Evolutionary conservation across 208 protist genomes (phyloP).

Genomic region (Acanthamoeba royreba): DNA sequence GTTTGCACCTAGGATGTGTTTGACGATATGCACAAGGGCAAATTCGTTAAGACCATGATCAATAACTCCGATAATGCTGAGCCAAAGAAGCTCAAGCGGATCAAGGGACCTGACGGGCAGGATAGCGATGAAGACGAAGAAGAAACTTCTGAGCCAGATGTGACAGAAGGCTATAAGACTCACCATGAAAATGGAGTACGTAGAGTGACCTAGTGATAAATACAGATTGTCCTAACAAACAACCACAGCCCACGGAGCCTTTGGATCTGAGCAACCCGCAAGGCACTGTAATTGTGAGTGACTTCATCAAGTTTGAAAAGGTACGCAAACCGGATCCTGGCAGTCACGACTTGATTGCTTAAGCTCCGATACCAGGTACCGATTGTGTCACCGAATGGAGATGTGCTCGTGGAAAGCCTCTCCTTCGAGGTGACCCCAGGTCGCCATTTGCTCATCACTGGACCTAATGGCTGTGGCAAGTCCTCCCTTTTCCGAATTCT

Average conservation of each 20-base stretch:
- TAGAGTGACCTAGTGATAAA: neutral
- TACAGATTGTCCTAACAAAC: neutral
- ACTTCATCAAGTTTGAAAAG: neutral
- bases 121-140: neutral
- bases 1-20: neutral
- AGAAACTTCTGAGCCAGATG: neutral
- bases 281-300: neutral
- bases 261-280: neutral
- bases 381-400: constrained; percentile 68
- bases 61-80: neutral
- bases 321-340: neutral
- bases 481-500: constrained; percentile 57
- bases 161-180: neutral
- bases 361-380: constrained; percentile 30
- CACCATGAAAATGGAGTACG: neutral
- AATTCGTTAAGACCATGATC: constrained; percentile 7
- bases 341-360: neutral
- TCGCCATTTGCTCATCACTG: constrained; percentile 8
- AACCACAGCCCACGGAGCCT: neutral
- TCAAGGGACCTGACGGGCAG: neutral
- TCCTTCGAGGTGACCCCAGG: constrained; percentile 40
- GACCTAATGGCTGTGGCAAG: constrained; percentile 65
- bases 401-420: constrained; percentile 46
- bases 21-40: neutral
- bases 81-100: neutral